phyloP scores from a whole-genome alignment of 192 early-diverging fungal genomes.

The Diversispora epigaea region DNA sequence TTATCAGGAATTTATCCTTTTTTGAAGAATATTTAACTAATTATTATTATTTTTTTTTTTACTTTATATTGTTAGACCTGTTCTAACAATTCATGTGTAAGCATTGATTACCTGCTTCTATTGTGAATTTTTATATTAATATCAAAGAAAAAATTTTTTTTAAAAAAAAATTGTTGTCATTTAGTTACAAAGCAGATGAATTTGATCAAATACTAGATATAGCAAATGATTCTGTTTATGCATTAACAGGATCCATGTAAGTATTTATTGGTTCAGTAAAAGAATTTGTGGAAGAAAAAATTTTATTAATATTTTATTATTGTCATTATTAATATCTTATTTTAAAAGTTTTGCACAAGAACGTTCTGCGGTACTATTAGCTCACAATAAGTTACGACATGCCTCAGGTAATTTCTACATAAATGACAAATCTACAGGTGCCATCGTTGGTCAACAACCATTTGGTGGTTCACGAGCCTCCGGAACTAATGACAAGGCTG shows the following conservation, averaged over 20 bases:
- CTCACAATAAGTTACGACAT: slow-evolving; percentile 77
- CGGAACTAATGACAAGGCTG: slow-evolving; percentile 99
- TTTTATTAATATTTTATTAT: too few species aligned
- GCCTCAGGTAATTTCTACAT: slow-evolving; percentile 98
- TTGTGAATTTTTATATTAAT: background rate
- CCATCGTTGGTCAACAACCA: slow-evolving; percentile 96
- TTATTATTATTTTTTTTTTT: background rate
- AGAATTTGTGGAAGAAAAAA: too few species aligned
- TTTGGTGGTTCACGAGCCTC: slow-evolving; percentile 93
- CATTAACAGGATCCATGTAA: slow-evolving; percentile 80
- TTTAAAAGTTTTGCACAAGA: slow-evolving; percentile 77
- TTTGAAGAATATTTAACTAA: too few species aligned
- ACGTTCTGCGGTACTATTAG: slow-evolving; percentile 71
- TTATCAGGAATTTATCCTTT: background rate
- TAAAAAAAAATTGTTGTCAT: background rate
- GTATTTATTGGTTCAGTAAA: slow-evolving; percentile 16
- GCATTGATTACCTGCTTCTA: slow-evolving; percentile 31
- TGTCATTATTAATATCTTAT: background rate
- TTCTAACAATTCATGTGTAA: slow-evolving; percentile 91
- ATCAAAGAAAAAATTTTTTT: background rate
- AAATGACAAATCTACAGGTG: slow-evolving; percentile 98
- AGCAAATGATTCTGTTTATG: slow-evolving; percentile 80
- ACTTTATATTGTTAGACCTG: slow-evolving; percentile 56
- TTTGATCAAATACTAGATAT: slow-evolving; percentile 74
- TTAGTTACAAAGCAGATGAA: slow-evolving; percentile 64